Evolutionary conservation across 1,139 yeast species (phyloP), one percentile per base, ranked within the genome.

Genomic region (Saccharomyces hybrid): DNA sequence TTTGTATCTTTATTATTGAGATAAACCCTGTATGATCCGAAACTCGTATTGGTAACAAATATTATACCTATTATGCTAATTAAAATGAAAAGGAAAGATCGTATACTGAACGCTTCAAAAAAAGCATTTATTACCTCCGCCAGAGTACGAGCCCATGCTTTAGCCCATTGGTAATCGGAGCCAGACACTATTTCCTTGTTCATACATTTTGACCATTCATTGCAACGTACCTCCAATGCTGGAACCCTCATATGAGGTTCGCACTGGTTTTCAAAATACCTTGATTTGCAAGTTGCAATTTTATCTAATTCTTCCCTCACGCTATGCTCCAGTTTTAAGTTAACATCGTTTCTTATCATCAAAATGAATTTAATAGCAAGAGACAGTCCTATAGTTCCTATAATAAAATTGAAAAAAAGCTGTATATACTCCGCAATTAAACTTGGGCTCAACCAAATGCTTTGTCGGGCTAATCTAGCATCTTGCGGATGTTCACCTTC

Each of bases 191-290:
- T 51, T 53, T 81, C 81, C 59, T 78, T 80, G 52, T 74, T 74
- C 83, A 84, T 83, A 62, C 91, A 84, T 53, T 77, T 75, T 54
- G 74, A 75, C 88, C 88, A 86, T 56, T 76, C 74, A 27, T 75
- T 73, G 66, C 93, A 86, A 47, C 76, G 75, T 20, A 71, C 70
- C 56, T 78, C 82, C 53, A 85, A 64, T 1, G 83, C 85, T 0
- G 90, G 87, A 0, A 78, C 83, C n/a, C 81, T 70, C 3, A 75
- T 70, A 3, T 74, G 81, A 1, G 84, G 84, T 23, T 73, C 73
- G 65, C 93, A 86, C 44, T 74, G 70, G 66, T 85, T 86, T 13
- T 75, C 80, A 47, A 69, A 57, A 65, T 80, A 86, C 11, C 78
- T 70, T 31, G 78, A 69, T 20, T 76, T 68, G 65, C 91, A 85